phyloP scores from a whole-genome alignment of 1,284 basidiomycete genomes.

The Ceratobasidium papillatum region DNA sequence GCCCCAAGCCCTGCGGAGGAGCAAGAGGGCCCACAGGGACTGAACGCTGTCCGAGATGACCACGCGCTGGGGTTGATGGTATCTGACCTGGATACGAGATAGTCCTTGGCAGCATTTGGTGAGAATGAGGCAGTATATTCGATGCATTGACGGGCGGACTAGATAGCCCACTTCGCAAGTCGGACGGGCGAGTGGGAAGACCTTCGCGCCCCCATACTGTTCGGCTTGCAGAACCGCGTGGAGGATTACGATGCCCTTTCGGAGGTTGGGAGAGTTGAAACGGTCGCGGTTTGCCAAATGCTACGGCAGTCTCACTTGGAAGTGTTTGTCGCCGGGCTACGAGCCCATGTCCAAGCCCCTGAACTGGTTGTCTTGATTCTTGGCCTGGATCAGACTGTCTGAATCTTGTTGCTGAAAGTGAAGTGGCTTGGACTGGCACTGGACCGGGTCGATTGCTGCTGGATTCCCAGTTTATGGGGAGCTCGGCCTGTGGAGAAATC shows the following conservation, averaged over 20 bases:
- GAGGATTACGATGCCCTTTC: conserved; percentile 21
- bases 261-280: conserved; percentile 30
- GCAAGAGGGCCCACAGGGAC: not conserved
- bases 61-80: not conserved
- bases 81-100: not conserved
- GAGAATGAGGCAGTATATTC: not conserved
- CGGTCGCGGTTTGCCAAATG: conserved; percentile 13
- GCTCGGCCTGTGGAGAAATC: not conserved
- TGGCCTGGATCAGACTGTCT: conserved; percentile 36
- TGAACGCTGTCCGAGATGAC: not conserved
- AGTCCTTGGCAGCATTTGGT: not conserved
- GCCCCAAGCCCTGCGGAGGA: conserved; percentile 16
- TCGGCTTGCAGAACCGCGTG: conserved; percentile 13
- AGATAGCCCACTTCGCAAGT: not conserved
- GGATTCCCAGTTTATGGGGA: not conserved
- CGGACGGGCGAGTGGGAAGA: conserved; percentile 28
- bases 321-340: conserved; percentile 27
- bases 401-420: not conserved
- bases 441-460: not conserved
- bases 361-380: conserved; percentile 4
- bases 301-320: conserved; percentile 22
- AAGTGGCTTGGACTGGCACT: conserved; percentile 19
- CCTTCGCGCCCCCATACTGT: conserved; percentile 39
- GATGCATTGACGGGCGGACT: not conserved
- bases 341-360: not conserved